Evolutionary conservation across 768 basidiomycete genomes (phyloP).

Genomic region (Macrolepiota fuliginosa): DNA sequence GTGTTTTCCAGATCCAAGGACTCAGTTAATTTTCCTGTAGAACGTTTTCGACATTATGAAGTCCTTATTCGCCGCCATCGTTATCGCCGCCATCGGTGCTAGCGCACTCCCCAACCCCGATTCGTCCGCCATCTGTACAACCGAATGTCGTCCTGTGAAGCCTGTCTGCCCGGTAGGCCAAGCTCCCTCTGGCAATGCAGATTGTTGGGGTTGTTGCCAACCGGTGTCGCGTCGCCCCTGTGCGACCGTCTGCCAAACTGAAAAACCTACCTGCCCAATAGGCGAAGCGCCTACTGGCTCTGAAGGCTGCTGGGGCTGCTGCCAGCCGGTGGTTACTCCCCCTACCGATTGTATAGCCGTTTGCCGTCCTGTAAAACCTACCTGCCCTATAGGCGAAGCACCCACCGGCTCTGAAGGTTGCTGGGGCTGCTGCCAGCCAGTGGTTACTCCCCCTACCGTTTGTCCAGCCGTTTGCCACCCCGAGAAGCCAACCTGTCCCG

Average conservation of each 20-base stretch:
- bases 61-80: background rate
- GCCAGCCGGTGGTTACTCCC: background rate
- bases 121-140: background rate
- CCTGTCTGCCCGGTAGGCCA: background rate
- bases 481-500: background rate
- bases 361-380: background rate
- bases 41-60: background rate
- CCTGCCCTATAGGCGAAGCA: background rate
- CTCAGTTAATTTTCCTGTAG: too few species aligned
- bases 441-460: background rate
- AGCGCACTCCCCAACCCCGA: background rate
- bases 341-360: background rate
- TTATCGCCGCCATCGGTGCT: conserved; percentile 1
- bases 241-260: too few species aligned
- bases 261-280: too few species aligned
- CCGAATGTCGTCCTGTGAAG: background rate
- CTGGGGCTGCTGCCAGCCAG: background rate
- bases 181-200: background rate
- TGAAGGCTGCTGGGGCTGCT: conserved; percentile 1
- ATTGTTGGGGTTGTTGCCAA: background rate
- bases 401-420: background rate
- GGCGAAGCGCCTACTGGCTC: background rate
- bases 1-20: too few species aligned
- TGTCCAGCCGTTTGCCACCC: background rate
- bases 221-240: background rate